Evolutionary conservation across 495 filamentous ascomycete genomes (phyloP), one percentile per base, ranked within the genome.

Genomic region (Trichocladium uniseriatum): DNA sequence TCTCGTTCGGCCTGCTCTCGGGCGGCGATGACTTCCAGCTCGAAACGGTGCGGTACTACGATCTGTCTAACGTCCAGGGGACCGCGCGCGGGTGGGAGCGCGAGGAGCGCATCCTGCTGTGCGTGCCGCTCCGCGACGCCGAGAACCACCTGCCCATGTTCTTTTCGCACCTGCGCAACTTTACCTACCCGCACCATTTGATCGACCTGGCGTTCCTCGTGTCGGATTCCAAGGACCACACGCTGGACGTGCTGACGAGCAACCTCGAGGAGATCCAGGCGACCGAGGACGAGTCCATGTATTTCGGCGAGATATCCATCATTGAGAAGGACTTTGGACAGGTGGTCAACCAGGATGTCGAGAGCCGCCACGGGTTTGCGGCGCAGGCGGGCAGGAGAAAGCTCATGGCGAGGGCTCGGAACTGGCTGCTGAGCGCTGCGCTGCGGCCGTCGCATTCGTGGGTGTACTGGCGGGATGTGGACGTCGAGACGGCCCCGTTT

Each of bases 281-380:
- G 27, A 77, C 88, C 45, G 65, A 77, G 22, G 86, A 95, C 55
- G 80, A 82, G 8, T 81, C 77, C 45, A 79, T 85, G 67, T 79
- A 82, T n/a, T 99, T 86, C 63, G 94, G 94, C 36, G 94, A 99
- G 70, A 91, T 99, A 47, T 94, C 87, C 0, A 89, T 99, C 47
- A 89, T 99, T 51, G 87, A 97, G 71, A 99, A 99, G 68, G 92
- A 99, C 65, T 99, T 99, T 65, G 94, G 94, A 2, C 94, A 99
- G 63, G 89, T 90, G 62, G 92, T 99, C 47, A 87, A 92, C 52
- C 94, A 99, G 67, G 92, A 97, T 65, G 89, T 97, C 21, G 94
- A 97, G 71, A 94, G 88, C 65, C 82, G 94, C 38, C 94, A 99
- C 64, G 94, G 94, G 16, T 99, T 99, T 59, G 92, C 92, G 10